Percentiles rank a stretch among this genome's conserved stretches.
Evolutionary conservation across 371 early-diverging fungal genomes (phyloP).

Genomic region (Blastocladiella emersonii): DNA sequence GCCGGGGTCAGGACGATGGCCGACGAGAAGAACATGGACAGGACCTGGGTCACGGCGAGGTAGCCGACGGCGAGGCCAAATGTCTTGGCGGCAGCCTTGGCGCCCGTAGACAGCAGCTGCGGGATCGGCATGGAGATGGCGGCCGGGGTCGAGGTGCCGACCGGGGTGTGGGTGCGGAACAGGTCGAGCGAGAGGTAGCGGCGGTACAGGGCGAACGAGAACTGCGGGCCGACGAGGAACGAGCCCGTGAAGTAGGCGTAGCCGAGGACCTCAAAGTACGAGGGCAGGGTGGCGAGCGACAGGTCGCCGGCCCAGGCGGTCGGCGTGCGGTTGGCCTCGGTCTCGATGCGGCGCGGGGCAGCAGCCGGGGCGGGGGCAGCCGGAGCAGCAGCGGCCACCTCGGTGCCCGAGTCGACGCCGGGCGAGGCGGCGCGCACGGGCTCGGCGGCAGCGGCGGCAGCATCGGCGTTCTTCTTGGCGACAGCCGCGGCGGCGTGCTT

Average conservation of each 20-base stretch:
- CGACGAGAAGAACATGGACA: slow-evolving; percentile 32
- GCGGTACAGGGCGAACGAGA: slow-evolving; percentile 47
- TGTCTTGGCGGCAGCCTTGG: slow-evolving; percentile 13
- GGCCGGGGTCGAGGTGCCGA: slow-evolving; percentile 8
- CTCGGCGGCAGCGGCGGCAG: not conserved
- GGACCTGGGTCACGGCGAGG: slow-evolving; percentile 31
- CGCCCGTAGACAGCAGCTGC: slow-evolving; percentile 16
- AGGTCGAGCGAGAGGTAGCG: slow-evolving; percentile 30
- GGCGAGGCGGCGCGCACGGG: not conserved
- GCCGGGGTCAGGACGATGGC: slow-evolving; percentile 33
- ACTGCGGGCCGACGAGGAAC: slow-evolving; percentile 59
- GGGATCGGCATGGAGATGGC: not conserved
- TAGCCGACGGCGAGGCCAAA: slow-evolving; percentile 34
- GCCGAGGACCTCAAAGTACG: slow-evolving; percentile 31
- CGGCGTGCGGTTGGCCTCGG: slow-evolving; percentile 7
- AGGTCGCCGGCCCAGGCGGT: slow-evolving; percentile 10
- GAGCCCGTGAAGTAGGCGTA: slow-evolving; percentile 47
- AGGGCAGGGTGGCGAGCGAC: slow-evolving; percentile 27
- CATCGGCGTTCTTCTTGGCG: not conserved
- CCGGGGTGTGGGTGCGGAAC: slow-evolving; percentile 12
- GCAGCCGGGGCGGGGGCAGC: too few relatives aligned
- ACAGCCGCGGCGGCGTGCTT: not conserved
- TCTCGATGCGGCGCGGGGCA: slow-evolving; percentile 15
- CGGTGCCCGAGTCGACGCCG: not conserved
- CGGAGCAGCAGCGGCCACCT: too few relatives aligned